These are phyloP conservation scores for Ceratocystis variospora DNA, from an alignment of 2,329 filamentous ascomycete genomes.

Conservation along the genomic window DNA sequence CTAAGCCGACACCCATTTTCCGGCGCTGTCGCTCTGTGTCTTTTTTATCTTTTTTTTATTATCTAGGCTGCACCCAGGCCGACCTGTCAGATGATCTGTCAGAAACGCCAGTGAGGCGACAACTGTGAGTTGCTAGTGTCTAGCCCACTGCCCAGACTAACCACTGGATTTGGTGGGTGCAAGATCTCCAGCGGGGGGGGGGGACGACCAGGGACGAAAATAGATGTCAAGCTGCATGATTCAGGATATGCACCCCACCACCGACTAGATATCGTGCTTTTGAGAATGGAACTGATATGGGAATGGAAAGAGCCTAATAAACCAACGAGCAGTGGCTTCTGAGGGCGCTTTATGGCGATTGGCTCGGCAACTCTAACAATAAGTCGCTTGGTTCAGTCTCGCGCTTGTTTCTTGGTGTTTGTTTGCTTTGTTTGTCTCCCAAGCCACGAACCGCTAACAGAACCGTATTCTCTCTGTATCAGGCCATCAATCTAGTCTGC, in stretches of 20 bases:
- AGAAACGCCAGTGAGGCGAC: neutral
- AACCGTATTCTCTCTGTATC: no score
- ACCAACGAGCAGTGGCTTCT: neutral
- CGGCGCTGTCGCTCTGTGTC: neutral
- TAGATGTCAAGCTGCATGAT: neutral
- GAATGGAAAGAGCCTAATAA: neutral
- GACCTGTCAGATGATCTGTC: neutral
- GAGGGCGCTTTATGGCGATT: neutral
- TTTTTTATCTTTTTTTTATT: neutral
- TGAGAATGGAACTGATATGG: neutral
- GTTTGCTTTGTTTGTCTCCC: neutral
- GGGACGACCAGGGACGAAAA: no score
- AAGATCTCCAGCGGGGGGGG: neutral
- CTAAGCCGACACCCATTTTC: neutral
- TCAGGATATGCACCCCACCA: neutral
- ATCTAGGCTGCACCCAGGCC: no score
- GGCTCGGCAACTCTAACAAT: slow-evolving; percentile 4
- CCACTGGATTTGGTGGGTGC: neutral
- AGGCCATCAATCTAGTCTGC: no score
- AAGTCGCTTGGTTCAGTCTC: neutral
- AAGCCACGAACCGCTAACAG: neutral
- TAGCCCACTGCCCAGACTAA: no score
- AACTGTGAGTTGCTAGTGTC: no score
- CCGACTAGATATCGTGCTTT: neutral
- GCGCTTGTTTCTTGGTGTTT: neutral